These are phyloP conservation scores for Ammopiptanthus mongolicus DNA, from an alignment of 306 rosid genomes.

Conservation along the genomic window DNA sequence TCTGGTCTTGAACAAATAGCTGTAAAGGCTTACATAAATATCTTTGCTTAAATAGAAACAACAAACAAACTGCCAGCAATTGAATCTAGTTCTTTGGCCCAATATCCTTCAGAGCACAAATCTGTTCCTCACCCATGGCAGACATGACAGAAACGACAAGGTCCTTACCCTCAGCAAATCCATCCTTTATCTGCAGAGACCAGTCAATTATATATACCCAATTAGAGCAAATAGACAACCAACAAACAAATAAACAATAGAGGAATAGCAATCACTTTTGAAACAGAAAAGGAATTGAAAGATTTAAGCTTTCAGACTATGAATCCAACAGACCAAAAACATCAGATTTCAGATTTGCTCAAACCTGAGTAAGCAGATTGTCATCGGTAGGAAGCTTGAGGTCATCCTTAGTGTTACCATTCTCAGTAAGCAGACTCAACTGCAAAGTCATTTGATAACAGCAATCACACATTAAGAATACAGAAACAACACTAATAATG, in stretches of 20 bases:
- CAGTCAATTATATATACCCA: neutral
- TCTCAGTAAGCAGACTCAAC: conserved; percentile 60
- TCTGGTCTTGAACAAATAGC: conserved; percentile 18
- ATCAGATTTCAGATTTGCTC: neutral
- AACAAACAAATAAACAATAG: neutral
- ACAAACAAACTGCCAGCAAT: conserved; percentile 21
- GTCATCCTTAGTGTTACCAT: conserved; percentile 63
- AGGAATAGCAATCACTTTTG: neutral
- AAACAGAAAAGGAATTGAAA: neutral
- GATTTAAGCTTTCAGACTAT: neutral
- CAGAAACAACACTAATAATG: neutral
- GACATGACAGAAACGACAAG: conserved; percentile 76
- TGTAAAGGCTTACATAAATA: conserved; percentile 30
- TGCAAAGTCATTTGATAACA: conserved; percentile 6
- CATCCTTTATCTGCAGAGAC: conserved; percentile 60
- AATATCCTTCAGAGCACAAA: conserved; percentile 68
- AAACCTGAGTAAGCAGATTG: conserved; percentile 52
- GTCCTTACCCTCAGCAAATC: conserved; percentile 68
- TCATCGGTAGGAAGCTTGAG: conserved; percentile 61
- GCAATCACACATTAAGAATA: neutral
- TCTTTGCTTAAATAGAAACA: conserved; percentile 29
- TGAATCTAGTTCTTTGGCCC: conserved; percentile 52
- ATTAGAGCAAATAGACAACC: neutral
- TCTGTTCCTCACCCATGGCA: conserved; percentile 86
- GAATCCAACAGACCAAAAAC: neutral